phyloP scores from a whole-genome alignment of 176 grass and related monocot species.

The Cymbopogon citratus region DNA sequence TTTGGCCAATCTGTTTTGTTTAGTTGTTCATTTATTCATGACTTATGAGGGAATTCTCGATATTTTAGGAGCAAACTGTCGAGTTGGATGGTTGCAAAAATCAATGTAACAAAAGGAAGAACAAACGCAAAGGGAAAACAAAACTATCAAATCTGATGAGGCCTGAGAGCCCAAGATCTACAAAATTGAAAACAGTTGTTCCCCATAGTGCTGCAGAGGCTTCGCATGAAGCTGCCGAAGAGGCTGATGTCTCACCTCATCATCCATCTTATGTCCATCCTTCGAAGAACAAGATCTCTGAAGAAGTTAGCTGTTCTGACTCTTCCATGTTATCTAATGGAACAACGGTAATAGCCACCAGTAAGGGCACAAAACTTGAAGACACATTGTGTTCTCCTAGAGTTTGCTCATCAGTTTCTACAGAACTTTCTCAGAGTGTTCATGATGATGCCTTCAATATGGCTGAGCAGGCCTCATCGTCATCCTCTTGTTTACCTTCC shows the following conservation, averaged over 20 bases:
- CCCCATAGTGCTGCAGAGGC: conserved; percentile 31
- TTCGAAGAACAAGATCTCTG: conserved; percentile 26
- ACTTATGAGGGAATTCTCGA: conserved; percentile 1
- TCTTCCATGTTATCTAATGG: conserved; percentile 23
- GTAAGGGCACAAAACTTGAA: conserved; percentile 23
- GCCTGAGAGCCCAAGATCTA: conserved; percentile 40
- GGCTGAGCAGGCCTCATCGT: conserved; percentile 17
- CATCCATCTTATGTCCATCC: conserved; percentile 12
- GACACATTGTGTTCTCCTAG: conserved; percentile 18
- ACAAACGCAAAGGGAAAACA: conserved; percentile 71
- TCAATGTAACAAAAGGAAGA: conserved; percentile 67
- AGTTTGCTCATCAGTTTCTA: conserved; percentile 5
- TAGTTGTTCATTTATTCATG: conserved; percentile 22
- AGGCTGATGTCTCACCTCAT: conserved; percentile 19
- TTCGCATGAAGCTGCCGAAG: conserved; percentile 16
- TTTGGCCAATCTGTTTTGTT: conserved; percentile 14
- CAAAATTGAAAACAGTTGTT: conserved; percentile 33
- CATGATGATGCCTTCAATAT: conserved; percentile 21
- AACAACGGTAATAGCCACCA: conserved; percentile 23
- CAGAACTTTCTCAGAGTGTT: conserved; percentile 26
- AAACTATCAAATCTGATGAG: conserved; percentile 42
- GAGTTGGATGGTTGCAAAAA: conserved; percentile 41
- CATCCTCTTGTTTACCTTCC: conserved; percentile 23
- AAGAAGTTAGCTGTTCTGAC: conserved; percentile 32
- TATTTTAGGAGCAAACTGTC: conserved; percentile 51